Evolutionary conservation across 768 basidiomycete species (phyloP), one percentile per base, ranked within the genome.

Genomic region (Russula dissimulans): DNA sequence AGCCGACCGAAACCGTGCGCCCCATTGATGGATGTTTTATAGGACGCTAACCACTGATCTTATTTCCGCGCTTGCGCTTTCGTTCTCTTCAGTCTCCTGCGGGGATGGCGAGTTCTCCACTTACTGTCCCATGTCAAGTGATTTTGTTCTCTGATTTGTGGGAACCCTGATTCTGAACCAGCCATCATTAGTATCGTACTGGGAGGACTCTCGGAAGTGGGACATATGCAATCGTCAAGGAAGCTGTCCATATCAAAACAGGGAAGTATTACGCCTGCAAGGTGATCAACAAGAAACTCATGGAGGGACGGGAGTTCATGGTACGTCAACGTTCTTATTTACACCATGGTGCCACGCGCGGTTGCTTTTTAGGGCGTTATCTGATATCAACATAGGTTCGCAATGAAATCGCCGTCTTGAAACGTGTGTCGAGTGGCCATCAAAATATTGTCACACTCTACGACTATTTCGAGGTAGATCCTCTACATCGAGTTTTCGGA

Each of bases 261-360:
- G 84, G 85, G 22, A 82, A 97, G 72, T 95, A 95, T 76, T 98
- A 88, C 78, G 97, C 95, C 22, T 97, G 95, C 82, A 99, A 99
- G 74, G 97, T 98, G 69, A 94, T 97, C 76, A 97, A 95, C 84
- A 98, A 98, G 81, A 93, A 95, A 69, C 83, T 97, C 60, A 97
- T 97, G 94, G 90, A 95, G 71, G 95, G 95, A 5, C 80, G 95
- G 64, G 95, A 98, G 75, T 86, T 95, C 71, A 98, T 99, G 95
- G 95, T 94, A 22, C 66, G 84, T 46, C 51, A 3, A 57, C 10
- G 12, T 29, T 18, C 18, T 52, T 34, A 47, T 57, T 46, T 14
- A 5, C 18, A 5, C 31, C 17, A 5, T 29, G 11, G 31, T 12
- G n/a, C 17, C 47, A 34, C 26, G 34, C 41, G 31, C 26, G 12